phyloP scores from a whole-genome alignment of 257 asterid genomes.

The Nicotiana benthamiana region DNA sequence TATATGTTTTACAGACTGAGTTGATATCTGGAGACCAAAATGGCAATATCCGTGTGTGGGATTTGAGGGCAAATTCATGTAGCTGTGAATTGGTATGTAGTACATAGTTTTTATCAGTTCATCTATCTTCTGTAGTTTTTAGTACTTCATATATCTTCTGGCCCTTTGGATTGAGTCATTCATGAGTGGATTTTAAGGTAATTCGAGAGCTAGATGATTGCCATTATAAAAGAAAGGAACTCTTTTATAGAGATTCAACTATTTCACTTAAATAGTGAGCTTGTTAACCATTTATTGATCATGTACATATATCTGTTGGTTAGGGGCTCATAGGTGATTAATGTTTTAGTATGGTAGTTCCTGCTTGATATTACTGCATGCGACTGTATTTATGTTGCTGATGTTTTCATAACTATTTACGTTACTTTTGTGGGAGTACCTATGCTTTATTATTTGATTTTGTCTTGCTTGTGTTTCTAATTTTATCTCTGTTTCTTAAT shows the following conservation, averaged over 20 bases:
- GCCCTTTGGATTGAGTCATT: neutral
- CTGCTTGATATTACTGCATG: too few relatives aligned
- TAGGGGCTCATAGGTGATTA: too few relatives aligned
- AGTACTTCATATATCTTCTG: neutral
- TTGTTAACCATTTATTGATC: neutral
- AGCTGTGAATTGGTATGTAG: constrained; percentile 87
- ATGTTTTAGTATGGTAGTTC: too few relatives aligned
- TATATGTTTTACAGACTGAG: constrained; percentile 56
- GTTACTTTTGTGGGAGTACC: too few relatives aligned
- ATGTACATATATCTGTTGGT: neutral
- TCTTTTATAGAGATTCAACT: neutral
- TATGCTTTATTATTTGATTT: too few relatives aligned
- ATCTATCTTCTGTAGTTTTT: neutral
- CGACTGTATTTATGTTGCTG: too few relatives aligned
- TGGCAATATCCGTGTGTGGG: constrained; percentile 99
- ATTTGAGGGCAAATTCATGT: constrained; percentile 94
- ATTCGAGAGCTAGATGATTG: neutral
- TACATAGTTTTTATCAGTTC: neutral
- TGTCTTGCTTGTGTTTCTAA: too few relatives aligned
- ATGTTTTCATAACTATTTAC: too few relatives aligned
- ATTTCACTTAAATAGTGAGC: neutral
- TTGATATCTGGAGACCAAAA: constrained; percentile 97
- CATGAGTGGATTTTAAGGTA: neutral
- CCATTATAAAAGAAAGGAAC: neutral
- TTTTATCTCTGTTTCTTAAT: too few relatives aligned